Conservation (phyloP, 2,329 filamentous ascomycete genomes). For the Furcasterigmium furcatum region DNA sequence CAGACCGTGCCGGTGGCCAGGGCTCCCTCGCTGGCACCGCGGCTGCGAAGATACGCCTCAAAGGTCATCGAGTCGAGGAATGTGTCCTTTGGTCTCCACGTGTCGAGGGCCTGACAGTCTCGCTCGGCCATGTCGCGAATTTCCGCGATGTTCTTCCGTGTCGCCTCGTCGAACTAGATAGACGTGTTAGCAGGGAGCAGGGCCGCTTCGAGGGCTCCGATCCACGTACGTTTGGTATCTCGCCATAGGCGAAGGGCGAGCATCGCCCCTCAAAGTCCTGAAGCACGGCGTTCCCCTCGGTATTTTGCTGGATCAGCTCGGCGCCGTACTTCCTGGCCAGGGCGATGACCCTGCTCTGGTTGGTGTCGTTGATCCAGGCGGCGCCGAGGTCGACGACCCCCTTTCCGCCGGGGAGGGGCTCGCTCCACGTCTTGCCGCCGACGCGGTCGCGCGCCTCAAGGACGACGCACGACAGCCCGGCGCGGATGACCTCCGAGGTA, state of each 20-base stretch:
- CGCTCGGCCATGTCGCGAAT: constrained; percentile 21
- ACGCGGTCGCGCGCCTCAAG: constrained; percentile 47
- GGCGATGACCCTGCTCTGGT: constrained; percentile 40
- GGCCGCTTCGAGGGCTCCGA: too few species aligned
- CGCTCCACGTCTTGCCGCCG: constrained; percentile 48
- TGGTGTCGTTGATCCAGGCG: constrained; percentile 58
- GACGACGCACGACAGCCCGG: constrained; percentile 35
- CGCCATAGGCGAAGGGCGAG: constrained; percentile 13
- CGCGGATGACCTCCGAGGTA: constrained; percentile 26
- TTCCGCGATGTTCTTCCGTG: neutral
- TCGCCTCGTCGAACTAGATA: constrained; percentile 7
- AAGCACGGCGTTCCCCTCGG: constrained; percentile 36
- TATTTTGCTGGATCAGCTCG: constrained; percentile 45
- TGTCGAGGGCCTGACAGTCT: constrained; percentile 22
- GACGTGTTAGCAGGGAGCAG: neutral
- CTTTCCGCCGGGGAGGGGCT: constrained; percentile 22
- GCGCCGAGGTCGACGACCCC: constrained; percentile 49
- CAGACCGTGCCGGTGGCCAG: constrained; percentile 37
- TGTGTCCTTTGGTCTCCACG: constrained; percentile 13
- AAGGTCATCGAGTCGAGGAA: constrained; percentile 21
- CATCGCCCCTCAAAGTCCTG: constrained; percentile 30
- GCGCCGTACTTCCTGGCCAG: constrained; percentile 35
- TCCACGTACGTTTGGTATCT: constrained; percentile 11
- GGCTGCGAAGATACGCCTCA: constrained; percentile 21
- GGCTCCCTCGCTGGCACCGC: constrained; percentile 17